Evolutionary conservation across 192 early-diverging fungal species (phyloP).

Genomic region (Kickxella alabastrina): DNA sequence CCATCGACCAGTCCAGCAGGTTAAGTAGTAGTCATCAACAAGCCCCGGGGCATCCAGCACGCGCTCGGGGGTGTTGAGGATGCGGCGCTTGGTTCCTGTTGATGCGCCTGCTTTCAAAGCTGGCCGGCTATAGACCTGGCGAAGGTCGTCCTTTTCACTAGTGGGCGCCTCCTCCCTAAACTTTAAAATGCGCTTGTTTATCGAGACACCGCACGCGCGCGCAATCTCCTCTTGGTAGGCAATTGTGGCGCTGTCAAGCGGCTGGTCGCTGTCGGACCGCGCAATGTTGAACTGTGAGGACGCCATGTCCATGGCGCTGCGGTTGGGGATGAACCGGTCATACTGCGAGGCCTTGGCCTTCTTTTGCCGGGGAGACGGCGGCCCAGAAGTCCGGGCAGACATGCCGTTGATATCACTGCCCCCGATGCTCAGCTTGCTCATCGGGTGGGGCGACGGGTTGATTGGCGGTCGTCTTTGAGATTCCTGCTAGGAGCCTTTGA

Average conservation of each 20-base stretch:
- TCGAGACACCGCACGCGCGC: constrained; percentile 69
- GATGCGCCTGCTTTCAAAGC: constrained; percentile 25
- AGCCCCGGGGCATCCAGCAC: constrained; percentile 88
- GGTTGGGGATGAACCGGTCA: constrained; percentile 88
- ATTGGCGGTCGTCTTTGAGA: constrained; percentile 27
- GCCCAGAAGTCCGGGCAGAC: constrained; percentile 1
- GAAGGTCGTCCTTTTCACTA: constrained; percentile 51
- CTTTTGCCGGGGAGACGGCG: constrained; percentile 27
- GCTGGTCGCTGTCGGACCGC: constrained; percentile 34
- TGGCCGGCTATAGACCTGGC: constrained; percentile 53
- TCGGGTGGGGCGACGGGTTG: constrained; percentile 25
- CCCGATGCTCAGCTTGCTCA: constrained; percentile 9
- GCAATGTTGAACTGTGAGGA: constrained; percentile 70
- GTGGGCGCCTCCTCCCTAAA: constrained; percentile 78
- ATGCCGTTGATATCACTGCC: constrained; percentile 1
- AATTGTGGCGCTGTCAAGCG: constrained; percentile 49
- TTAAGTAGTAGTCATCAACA: constrained; percentile 95
- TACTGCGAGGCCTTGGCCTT: constrained; percentile 52
- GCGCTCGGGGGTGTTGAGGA: constrained; percentile 75
- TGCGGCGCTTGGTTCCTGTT: constrained; percentile 56
- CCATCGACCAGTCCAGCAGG: constrained; percentile 83
- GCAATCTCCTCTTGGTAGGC: constrained; percentile 80
- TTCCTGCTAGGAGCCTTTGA: constrained; percentile 2
- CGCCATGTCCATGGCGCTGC: constrained; percentile 62
- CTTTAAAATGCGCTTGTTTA: constrained; percentile 75